Percentiles rank a stretch among this genome's conserved stretches.
Evolutionary conservation across 148 eudicot species (phyloP).

Genomic region (Rhododendron ovatum): DNA sequence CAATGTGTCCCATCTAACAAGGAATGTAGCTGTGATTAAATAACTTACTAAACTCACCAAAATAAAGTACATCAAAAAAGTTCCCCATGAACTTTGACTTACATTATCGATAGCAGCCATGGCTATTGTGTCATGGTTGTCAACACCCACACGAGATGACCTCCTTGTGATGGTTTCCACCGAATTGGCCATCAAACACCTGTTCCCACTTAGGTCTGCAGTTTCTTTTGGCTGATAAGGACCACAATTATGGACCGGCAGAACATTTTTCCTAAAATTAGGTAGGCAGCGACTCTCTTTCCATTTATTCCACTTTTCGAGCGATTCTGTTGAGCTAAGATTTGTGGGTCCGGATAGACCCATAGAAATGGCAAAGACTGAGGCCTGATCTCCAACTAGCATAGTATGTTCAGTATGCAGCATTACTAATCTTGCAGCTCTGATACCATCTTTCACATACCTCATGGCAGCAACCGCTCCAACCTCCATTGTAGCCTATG

Average conservation of each 20-base stretch:
- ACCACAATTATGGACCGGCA: constrained; percentile 66
- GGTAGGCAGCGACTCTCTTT: constrained; percentile 68
- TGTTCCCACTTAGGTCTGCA: constrained; percentile 8
- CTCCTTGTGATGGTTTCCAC: constrained; percentile 16
- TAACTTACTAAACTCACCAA: not conserved
- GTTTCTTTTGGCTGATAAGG: constrained; percentile 50
- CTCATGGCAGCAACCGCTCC: constrained; percentile 98
- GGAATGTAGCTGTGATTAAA: not conserved
- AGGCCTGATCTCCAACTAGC: constrained; percentile 92
- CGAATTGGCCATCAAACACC: constrained; percentile 24
- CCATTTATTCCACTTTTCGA: constrained; percentile 76
- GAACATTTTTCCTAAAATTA: constrained; percentile 71
- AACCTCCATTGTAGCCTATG: constrained; percentile 91
- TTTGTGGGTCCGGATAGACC: constrained; percentile 91
- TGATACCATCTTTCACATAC: constrained; percentile 73
- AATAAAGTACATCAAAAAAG: not conserved
- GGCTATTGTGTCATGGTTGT: constrained; percentile 90
- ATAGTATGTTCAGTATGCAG: constrained; percentile 81
- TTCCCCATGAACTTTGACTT: constrained; percentile 7
- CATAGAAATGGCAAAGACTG: constrained; percentile 88
- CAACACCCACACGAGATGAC: constrained; percentile 34
- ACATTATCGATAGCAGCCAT: constrained; percentile 93
- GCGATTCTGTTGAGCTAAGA: constrained; percentile 82
- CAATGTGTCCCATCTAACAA: constrained; percentile 72
- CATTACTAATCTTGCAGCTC: constrained; percentile 89